Conservation (phyloP, 2,329 filamentous ascomycete genomes). For the Grosmannia penicillata region DNA sequence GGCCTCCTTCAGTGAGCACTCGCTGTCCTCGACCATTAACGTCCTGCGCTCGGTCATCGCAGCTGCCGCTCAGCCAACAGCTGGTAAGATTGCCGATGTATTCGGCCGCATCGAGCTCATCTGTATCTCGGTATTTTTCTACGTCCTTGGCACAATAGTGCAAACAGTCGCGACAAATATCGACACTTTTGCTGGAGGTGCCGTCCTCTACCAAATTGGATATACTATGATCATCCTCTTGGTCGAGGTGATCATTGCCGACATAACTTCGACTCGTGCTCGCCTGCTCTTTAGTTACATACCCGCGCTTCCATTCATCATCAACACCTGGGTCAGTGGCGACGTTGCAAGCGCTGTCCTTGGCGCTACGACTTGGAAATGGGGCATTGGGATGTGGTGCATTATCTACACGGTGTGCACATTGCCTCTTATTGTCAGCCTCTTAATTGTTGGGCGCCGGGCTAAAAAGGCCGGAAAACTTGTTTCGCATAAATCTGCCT, state of each 20-base stretch:
- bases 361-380: conserved; percentile 36
- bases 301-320: conserved; percentile 41
- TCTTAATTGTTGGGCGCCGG: conserved; percentile 33
- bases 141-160: conserved; percentile 26
- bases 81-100: conserved; percentile 47
- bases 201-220: conserved; percentile 47
- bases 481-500: too few species aligned
- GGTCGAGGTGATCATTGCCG: conserved; percentile 48
- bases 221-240: conserved; percentile 47
- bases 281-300: conserved; percentile 52
- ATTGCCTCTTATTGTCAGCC: conserved; percentile 26
- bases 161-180: conserved; percentile 36
- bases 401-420: conserved; percentile 44
- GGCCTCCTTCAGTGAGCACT: conserved; percentile 32
- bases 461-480: conserved; percentile 34
- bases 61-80: conserved; percentile 24
- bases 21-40: conserved; percentile 40
- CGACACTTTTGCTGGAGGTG: conserved; percentile 36
- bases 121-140: conserved; percentile 35
- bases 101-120: conserved; percentile 48
- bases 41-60: conserved; percentile 17
- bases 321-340: conserved; percentile 51
- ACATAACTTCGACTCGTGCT: conserved; percentile 46
- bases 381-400: conserved; percentile 50
- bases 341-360: conserved; percentile 38